These are phyloP conservation scores for Clavispora phyllophila DNA, from an alignment of 805 yeast genomes.

Conservation along the genomic window DNA sequence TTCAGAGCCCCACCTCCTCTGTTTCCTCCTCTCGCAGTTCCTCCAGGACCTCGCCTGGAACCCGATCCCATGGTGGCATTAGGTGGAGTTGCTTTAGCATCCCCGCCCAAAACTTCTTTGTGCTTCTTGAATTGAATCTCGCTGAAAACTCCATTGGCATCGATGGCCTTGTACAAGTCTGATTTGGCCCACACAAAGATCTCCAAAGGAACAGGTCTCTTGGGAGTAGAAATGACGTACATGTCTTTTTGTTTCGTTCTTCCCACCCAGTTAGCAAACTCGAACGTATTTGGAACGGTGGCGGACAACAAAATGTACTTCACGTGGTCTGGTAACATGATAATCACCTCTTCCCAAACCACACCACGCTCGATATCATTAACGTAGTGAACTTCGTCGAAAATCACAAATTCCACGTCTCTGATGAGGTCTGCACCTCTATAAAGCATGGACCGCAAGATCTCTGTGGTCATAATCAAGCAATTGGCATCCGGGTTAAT, in stretches of 20 bases:
- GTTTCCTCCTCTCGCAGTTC: constrained; percentile 42
- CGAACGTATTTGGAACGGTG: constrained; percentile 97
- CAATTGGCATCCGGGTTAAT: constrained; percentile 96
- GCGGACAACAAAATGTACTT: constrained; percentile 89
- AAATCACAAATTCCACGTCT: constrained; percentile 95
- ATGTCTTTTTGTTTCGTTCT: constrained; percentile 94
- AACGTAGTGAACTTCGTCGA: constrained; percentile 97
- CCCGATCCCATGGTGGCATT: constrained; percentile 34
- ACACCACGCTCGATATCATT: constrained; percentile 97
- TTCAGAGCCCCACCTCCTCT: constrained; percentile 20
- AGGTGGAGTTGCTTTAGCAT: constrained; percentile 29
- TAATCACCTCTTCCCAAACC: constrained; percentile 98
- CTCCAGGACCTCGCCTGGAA: constrained; percentile 40
- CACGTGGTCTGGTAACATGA: constrained; percentile 95
- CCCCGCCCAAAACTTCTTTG: constrained; percentile 44
- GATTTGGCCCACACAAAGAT: constrained; percentile 81
- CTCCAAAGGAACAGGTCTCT: constrained; percentile 94
- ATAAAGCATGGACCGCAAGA: constrained; percentile 89
- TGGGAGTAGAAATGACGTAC: constrained; percentile 92
- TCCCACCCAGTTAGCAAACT: constrained; percentile 98
- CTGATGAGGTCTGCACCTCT: constrained; percentile 94
- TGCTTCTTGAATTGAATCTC: constrained; percentile 61
- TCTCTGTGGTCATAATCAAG: constrained; percentile 96
- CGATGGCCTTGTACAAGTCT: constrained; percentile 66
- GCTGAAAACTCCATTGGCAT: constrained; percentile 64